phyloP scores from a whole-genome alignment of 1,284 basidiomycete species.

The Moniliella sp. region DNA sequence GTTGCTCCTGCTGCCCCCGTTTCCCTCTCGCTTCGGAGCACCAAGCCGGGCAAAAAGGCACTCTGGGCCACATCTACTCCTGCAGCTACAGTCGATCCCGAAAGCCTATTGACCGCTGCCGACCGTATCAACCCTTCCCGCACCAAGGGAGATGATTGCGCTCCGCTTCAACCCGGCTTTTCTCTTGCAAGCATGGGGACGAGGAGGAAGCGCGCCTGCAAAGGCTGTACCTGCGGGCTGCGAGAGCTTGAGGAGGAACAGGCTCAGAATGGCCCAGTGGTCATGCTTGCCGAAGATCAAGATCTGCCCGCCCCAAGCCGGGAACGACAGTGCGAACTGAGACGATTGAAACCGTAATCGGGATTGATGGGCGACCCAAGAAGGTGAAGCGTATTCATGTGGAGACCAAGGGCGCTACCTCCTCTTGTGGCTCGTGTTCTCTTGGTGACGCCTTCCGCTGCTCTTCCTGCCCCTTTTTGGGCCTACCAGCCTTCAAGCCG shows the following conservation, averaged over 20 bases:
- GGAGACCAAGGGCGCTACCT: conserved; percentile 45
- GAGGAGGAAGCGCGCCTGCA: conserved; percentile 26
- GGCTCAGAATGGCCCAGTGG: no score
- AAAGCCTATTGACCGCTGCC: conserved; percentile 13
- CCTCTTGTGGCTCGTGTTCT: conserved; percentile 30
- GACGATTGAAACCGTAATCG: conserved; percentile 18
- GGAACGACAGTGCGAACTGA: no score
- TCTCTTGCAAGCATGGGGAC: conserved; percentile 11
- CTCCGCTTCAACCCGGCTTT: conserved; percentile 3
- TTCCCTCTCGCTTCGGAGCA: no score
- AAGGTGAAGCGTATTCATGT: conserved; percentile 29
- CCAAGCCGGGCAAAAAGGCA: conserved; percentile 23
- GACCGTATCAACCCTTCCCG: conserved; percentile 15
- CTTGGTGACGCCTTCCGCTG: not conserved
- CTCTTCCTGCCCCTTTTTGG: conserved; percentile 31
- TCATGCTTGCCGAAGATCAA: no score
- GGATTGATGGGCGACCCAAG: conserved; percentile 20
- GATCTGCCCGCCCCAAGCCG: no score
- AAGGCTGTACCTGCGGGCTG: conserved; percentile 30
- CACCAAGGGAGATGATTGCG: conserved; percentile 24
- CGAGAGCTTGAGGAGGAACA: conserved; percentile 31
- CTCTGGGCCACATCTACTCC: conserved; percentile 11
- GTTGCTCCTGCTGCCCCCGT: no score
- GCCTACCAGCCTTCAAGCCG: conserved; percentile 88
- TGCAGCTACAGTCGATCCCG: conserved; percentile 14